Conservation (phyloP, 768 basidiomycete genomes). For the Suillus occidentalis region DNA sequence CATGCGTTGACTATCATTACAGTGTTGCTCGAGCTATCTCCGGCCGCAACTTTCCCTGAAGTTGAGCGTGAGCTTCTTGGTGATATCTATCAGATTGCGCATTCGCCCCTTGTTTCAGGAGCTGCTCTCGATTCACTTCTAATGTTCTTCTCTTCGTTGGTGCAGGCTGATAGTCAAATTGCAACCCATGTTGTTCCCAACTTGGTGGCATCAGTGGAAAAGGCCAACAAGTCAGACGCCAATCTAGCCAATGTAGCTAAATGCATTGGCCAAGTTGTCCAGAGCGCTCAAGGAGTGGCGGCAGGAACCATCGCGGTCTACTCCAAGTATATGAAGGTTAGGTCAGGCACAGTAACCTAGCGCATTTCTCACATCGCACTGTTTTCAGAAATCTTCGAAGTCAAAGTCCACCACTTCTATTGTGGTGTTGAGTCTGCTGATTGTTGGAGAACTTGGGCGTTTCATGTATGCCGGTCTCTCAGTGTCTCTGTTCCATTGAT, state of each 20-base stretch:
- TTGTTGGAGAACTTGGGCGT: constrained; percentile 91
- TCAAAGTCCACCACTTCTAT: constrained; percentile 67
- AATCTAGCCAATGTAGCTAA: constrained; percentile 75
- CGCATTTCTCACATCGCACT: constrained; percentile 9
- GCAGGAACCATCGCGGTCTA: constrained; percentile 86
- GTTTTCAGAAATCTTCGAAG: constrained; percentile 50
- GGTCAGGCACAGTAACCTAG: constrained; percentile 1
- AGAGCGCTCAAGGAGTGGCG: constrained; percentile 64
- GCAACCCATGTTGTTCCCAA: constrained; percentile 80
- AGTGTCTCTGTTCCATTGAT: constrained; percentile 9
- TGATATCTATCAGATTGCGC: constrained; percentile 68
- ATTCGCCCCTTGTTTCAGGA: constrained; percentile 78
- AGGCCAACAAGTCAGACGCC: constrained; percentile 54
- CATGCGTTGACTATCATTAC: constrained; percentile 68
- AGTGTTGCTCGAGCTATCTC: constrained; percentile 67
- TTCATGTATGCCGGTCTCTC: constrained; percentile 56
- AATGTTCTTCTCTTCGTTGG: constrained; percentile 79
- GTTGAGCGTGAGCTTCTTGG: constrained; percentile 69
- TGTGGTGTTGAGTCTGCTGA: constrained; percentile 80
- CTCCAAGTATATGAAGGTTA: constrained; percentile 75
- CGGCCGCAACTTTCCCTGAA: constrained; percentile 67
- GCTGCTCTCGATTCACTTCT: constrained; percentile 79
- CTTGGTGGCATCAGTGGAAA: constrained; percentile 66
- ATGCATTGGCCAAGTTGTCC: constrained; percentile 82
- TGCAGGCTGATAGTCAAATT: constrained; percentile 80